Conservation (phyloP, 345 rosid genomes). For the Eucalyptus pauciflora region DNA sequence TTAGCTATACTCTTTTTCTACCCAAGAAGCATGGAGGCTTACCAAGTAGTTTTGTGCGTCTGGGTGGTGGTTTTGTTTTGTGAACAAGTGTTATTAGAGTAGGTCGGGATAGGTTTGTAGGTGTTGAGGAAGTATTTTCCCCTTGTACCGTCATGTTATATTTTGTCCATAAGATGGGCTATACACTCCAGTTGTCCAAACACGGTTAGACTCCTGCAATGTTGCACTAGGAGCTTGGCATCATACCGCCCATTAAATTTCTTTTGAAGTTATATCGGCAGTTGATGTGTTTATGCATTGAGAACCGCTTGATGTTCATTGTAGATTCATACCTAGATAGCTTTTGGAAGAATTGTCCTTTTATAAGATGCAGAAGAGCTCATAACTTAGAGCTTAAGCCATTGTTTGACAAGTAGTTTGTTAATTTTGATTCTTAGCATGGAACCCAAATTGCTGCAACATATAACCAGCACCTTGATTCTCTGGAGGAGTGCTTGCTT, state of each 20-base stretch:
- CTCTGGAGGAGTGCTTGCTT: neutral
- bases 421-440: neutral
- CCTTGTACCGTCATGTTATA: neutral
- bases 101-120: neutral
- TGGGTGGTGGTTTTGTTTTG: neutral
- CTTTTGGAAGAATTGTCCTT: neutral
- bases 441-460: neutral
- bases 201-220: accelerated
- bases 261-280: neutral
- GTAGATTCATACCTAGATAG: no score
- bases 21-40: neutral
- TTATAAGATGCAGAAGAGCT: neutral
- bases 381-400: neutral
- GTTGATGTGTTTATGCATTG: no score
- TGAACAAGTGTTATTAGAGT: neutral
- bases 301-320: no score
- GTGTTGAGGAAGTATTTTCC: accelerated
- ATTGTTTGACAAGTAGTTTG: neutral
- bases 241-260: neutral
- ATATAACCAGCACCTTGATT: neutral
- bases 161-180: neutral
- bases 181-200: neutral
- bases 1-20: no score
- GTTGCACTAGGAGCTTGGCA: neutral
- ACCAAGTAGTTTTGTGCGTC: neutral